Evolutionary conservation across 2,329 filamentous ascomycete genomes (phyloP), one percentile per base, ranked within the genome.

Genomic region (Fusarium nygamai): DNA sequence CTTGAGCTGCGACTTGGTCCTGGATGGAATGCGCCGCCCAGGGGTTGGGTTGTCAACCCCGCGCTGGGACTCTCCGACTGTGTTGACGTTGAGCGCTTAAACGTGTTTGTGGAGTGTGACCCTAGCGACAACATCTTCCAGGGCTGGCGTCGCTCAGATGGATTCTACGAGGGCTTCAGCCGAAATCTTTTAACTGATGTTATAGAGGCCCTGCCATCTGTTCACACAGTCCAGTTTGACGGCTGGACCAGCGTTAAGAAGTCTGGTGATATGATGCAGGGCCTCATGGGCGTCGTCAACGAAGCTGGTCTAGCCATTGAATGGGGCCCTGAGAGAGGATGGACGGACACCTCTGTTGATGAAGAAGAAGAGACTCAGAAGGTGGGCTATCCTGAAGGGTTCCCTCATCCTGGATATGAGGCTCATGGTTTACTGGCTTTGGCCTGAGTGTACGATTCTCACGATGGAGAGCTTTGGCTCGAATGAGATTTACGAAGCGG

Each of bases 1-100:
- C 83, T 95, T 6, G 91, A 95, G 81, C 82, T 95, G 61, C 89
- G 93, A 6, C 85, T 95, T 0, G 93, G 93, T 0, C 92, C 92
- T 0, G 92, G 92, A 27, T 95, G 92, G 90, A 90, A 85, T 69
- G 88, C 88, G 65, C 93, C 93, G 20, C 93, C 93, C 2, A 86
- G 85, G 39, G 89, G 91, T 57, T 95, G 93, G 91, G 89, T 90
- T 3, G 90, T 94, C 19, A 91, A 91, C 72, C 83, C 87, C 9
- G 86, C 87, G 4, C 85, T 95, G 2, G 92, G 92, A 0, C 85
- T 95, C 12, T 74, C 80, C 3, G 90, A 93, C 58, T 92, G 91
- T 80, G 82, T 82, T 64, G 89, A 86, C 54, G 87, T 93, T 27
- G 86, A 87, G 36, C 85, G 84, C 20, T 80, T 95, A 54, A 89